Base-by-base conservation (phyloP, 1,284 basidiomycete genomes). In the Austroboletus niveus region DNA sequence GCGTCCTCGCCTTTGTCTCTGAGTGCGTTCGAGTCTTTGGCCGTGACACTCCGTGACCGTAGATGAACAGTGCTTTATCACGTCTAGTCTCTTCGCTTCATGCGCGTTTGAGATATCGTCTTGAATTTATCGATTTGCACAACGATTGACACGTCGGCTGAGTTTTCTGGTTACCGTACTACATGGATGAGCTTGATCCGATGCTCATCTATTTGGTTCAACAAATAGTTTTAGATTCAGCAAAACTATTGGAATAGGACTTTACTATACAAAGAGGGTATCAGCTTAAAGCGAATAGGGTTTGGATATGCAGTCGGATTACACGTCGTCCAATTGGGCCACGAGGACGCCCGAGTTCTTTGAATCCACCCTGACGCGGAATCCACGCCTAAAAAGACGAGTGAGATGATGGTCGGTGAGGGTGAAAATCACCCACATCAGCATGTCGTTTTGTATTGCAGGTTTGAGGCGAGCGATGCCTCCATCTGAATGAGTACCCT, bases 11-110 rank as follows among this genome's bases (percentile, higher is more conserved):
- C 22, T 24, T 24, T 24, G 22, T 24, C 1, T 24, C 2, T 24
- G 22, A 24, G 22, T 24, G 22, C 22, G 22, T 5, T 24, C 22
- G 22, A 24, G 22, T 24, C 22, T 24, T 24, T 24, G 22, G 22
- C 5, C 22, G 22, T 24, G 22, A 24, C 22, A 17, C 17, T 24
- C 22, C 27, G 27, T 29, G 27, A 3, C 27, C 7, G 7, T 54
- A 90, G 88, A 90, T 50, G 96, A 98, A 70, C 76, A 98, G 12
- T 97, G 94, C 72, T 98, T 95, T 68, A 87, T 98, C 45, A 79
- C 98, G 58, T 94, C 93, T 20, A 92, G 88, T 61, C 78, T 98
- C 41, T 98, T 98, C 63, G 95, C 95, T 29, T 94, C 94, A 42
- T 82, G 92, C 47, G 91, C 93, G 45, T 94, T 29, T 6, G 27